Evolutionary conservation across 495 filamentous ascomycete genomes (phyloP), one percentile per base, ranked within the genome.

Genomic region (Aspergillus hancockii): DNA sequence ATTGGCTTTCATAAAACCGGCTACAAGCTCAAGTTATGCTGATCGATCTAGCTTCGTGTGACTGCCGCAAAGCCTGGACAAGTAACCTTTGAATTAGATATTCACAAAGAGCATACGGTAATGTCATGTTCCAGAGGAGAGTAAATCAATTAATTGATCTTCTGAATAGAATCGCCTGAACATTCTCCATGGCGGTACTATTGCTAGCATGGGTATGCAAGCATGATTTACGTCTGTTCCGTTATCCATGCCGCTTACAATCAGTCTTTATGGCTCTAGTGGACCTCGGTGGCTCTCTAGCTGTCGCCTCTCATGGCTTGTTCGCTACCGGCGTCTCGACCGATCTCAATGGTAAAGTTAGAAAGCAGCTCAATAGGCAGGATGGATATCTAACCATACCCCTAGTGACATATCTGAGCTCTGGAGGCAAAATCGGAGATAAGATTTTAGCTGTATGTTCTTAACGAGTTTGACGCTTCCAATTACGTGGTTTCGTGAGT

Each of bases 321-420:
- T 96, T 86, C 66, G 83, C 90, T 22, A 98, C 94, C 0, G 94
- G 94, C 8, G 93, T 98, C 7, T 92, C 91, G 0, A 97, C 94
- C 0, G 94, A 98, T 69, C 67, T 98, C 10, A 97, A 90, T 64
- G 89, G 91, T 92, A 74, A n/a, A 61, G 77, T 63, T 14, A 28
- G n/a, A 14, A 47, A 10, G 23, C 16, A 31, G 38, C 8, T 13
- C 23, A 22, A 25, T 7, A n/a, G n/a, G 25, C 2, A 52, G 8
- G 14, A 21, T 32, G 30, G 28, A 3, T n/a, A 14, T n/a, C 14
- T 14, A 16, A 12, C 38, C 4, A n/a, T 18, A 18, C 16, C n/a
- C 49, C 34, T 61, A 93, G 93, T 98, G n/a, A 95, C 93, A 0
- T 98, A 97, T 69, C 72, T 98, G 21, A 88, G 76, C 57, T 86